A percentile compares a stretch with the other conserved stretches of the same genome.
phyloP scores from a whole-genome alignment of 1,284 basidiomycete genomes.

The Hymenochaete sp. region DNA sequence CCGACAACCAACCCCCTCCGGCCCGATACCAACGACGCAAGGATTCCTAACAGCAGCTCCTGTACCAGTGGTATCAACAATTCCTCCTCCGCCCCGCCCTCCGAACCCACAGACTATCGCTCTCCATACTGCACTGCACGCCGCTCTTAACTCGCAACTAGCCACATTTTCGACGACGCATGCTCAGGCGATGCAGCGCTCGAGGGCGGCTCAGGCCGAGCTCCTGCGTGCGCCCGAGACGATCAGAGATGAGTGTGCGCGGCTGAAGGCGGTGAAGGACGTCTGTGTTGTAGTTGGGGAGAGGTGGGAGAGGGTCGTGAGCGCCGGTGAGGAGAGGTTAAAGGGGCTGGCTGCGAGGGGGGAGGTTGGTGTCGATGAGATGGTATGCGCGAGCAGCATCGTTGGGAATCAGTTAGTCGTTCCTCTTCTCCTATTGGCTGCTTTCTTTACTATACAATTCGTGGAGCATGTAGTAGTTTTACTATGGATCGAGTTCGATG shows the following conservation, averaged over 20 bases:
- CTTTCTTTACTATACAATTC: no score
- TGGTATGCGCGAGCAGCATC: slow-evolving; percentile 90
- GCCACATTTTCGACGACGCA: slow-evolving; percentile 58
- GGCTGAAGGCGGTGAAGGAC: slow-evolving; percentile 90
- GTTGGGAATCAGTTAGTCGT: slow-evolving; percentile 85
- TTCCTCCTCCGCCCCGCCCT: slow-evolving; percentile 67
- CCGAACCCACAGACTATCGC: slow-evolving; percentile 82
- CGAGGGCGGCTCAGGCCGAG: slow-evolving; percentile 75
- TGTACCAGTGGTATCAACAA: no score
- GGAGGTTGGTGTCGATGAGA: slow-evolving; percentile 83
- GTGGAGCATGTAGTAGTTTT: no score
- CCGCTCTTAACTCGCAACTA: slow-evolving; percentile 66
- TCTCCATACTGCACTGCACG: slow-evolving; percentile 76
- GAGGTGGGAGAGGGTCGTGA: slow-evolving; percentile 56
- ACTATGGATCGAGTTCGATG: no score
- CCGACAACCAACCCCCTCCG: slow-evolving; percentile 18
- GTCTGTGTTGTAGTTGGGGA: slow-evolving; percentile 78
- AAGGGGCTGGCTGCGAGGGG: slow-evolving; percentile 63
- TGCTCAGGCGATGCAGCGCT: slow-evolving; percentile 60
- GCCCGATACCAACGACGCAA: slow-evolving; percentile 11
- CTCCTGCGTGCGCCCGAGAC: slow-evolving; percentile 86
- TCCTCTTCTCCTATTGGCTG: slow-evolving; percentile 1
- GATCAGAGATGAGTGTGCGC: slow-evolving; percentile 89
- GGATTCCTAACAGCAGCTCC: no score
- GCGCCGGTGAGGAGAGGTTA: slow-evolving; percentile 58